phyloP scores from a whole-genome alignment of 148 eudicot species.

The Chenopodium quinoa region DNA sequence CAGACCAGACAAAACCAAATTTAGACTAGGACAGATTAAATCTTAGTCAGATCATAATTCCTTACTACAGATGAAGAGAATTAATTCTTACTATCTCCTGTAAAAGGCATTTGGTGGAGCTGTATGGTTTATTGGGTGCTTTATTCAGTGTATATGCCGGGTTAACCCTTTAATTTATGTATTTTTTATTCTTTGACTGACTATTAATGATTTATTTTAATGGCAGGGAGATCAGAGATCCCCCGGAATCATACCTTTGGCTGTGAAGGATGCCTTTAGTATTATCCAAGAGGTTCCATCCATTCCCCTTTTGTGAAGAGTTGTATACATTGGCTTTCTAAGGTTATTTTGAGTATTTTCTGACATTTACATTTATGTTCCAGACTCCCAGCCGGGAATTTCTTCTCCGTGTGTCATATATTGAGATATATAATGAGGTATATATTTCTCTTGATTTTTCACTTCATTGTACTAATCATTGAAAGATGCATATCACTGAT shows the following conservation, averaged over 20 bases:
- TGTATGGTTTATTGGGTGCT: not conserved
- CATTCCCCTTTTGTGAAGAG: not conserved
- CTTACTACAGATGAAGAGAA: too few species aligned
- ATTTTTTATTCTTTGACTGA: not conserved
- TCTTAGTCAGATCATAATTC: too few species aligned
- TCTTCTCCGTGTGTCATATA: conserved; percentile 91
- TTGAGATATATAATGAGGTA: conserved; percentile 99
- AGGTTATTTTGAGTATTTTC: conserved; percentile 19
- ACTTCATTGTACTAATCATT: not conserved
- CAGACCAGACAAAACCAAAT: too few species aligned
- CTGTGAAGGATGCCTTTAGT: conserved; percentile 98
- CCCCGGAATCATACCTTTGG: conserved; percentile 97
- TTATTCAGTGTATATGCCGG: not conserved
- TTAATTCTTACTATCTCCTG: not conserved
- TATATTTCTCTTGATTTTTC: conserved; percentile 14
- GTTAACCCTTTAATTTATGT: not conserved
- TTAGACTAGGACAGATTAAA: too few species aligned
- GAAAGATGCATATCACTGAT: not conserved
- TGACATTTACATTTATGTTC: conserved; percentile 18
- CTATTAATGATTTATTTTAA: not conserved
- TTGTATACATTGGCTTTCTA: not conserved
- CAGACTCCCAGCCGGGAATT: conserved; percentile 97
- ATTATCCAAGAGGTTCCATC: conserved; percentile 88
- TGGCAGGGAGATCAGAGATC: conserved; percentile 97
- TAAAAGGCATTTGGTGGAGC: not conserved